Base-by-base conservation (phyloP, 2,329 filamentous ascomycete genomes). In the Fusarium tjaetaba region DNA sequence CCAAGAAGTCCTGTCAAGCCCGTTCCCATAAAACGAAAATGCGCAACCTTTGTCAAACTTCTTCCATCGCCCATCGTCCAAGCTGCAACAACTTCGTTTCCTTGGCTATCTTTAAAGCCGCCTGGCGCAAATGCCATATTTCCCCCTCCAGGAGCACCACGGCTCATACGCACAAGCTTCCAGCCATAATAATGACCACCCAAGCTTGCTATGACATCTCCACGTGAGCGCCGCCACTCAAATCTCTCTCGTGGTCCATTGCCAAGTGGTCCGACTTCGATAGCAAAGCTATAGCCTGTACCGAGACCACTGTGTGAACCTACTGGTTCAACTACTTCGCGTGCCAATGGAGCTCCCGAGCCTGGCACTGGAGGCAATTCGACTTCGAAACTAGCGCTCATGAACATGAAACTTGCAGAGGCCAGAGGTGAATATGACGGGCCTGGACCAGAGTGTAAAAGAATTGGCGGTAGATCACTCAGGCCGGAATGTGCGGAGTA, bases 371-470 rank as follows among this genome's bases (percentile, higher is more conserved):
- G 63, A 7, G 76, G 73, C 6, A 78, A 26, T 22, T 73, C 61
- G 42, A 78, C 74, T 13, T 77, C 64, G 10, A 78, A 77, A 16
- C 41, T 48, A 15, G 59, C 11, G 28, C 59, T 60, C 60, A 77
- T 68, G 28, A 61, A 39, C 28, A 62, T 60, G 18, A 68, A 71
- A 4, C 68, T 73, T n/a, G 70, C 73, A 15, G 71, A 71, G 18
- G 76, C 76, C 15, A 78, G 61, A 3, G 67, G 73, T 6, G 68
- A 66, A n/a, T 58, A 73, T 18, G 69, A 59, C 4, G 52, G 38
- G 15, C 42, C 46, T 11, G 76, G 76, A 5, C 76, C 76, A 30
- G 76, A 77, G 49, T 78, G 71, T n/a, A 78, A 65, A 26, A 77
- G 51, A 30, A 78, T 61, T 1, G 74, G 64, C 4, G 72, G 73